Conservation (phyloP, 257 asterid genomes). For the Solanum clarkiae region DNA sequence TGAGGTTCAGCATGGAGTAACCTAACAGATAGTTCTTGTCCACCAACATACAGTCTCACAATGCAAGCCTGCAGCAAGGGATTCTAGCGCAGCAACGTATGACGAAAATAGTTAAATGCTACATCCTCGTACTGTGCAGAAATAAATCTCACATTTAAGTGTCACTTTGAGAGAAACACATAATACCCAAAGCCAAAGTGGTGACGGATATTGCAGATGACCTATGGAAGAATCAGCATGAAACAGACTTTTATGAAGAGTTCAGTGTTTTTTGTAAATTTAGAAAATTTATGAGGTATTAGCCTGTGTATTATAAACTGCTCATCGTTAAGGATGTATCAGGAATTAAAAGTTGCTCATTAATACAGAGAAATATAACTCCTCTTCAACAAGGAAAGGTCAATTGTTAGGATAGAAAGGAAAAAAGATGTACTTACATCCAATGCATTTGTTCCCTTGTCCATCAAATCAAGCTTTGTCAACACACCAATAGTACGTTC, state of each 20-base stretch:
- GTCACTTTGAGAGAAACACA: neutral
- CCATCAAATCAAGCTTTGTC: slow-evolving; percentile 41
- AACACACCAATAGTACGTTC: slow-evolving; percentile 35
- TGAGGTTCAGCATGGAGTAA: neutral
- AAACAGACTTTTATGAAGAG: neutral
- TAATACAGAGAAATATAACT: neutral
- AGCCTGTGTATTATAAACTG: neutral
- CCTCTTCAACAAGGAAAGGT: neutral
- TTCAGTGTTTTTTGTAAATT: neutral
- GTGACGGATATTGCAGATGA: neutral
- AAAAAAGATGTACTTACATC: slow-evolving; percentile 13
- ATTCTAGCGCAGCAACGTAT: neutral
- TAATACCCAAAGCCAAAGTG: neutral
- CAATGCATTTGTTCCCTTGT: slow-evolving; percentile 37
- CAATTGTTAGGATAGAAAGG: neutral
- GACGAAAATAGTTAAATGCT: neutral
- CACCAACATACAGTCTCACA: neutral
- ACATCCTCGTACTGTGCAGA: neutral
- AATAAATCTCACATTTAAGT: neutral
- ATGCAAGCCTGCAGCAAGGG: neutral
- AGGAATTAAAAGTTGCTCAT: neutral
- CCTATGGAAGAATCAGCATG: neutral
- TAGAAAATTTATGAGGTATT: neutral
- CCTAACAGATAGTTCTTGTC: neutral
- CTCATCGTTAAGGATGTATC: neutral